Conservation (phyloP, 352 stramenopile species). For the Globisporangium takayamanum region DNA sequence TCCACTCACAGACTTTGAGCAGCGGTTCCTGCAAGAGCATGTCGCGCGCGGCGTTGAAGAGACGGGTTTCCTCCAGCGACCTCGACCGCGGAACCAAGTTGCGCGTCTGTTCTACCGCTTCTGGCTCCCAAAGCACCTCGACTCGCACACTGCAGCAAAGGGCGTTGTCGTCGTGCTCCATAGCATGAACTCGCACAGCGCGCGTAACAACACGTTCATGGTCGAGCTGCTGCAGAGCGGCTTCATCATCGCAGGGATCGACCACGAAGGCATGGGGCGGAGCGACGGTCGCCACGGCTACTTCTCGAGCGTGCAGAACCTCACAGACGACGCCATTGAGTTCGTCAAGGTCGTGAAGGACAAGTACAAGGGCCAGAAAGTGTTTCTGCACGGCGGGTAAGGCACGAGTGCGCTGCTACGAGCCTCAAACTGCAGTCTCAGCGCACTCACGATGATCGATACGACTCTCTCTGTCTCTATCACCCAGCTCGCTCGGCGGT, state of each 20-base stretch:
- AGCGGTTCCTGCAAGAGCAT: constrained; percentile 45
- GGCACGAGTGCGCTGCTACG: constrained; percentile 3
- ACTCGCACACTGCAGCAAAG: constrained; percentile 18
- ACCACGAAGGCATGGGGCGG: constrained; percentile 72
- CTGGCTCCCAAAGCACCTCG: constrained; percentile 49
- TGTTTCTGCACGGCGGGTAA: constrained; percentile 69
- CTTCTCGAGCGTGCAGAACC: constrained; percentile 48
- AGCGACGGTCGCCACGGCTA: constrained; percentile 73
- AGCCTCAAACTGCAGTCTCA: background rate
- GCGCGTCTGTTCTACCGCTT: constrained; percentile 68
- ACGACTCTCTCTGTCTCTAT: constrained; percentile 2
- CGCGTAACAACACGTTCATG: constrained; percentile 73
- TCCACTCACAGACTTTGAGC: constrained; percentile 38
- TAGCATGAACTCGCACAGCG: constrained; percentile 74
- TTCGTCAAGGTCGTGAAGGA: constrained; percentile 48
- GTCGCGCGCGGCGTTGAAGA: constrained; percentile 43
- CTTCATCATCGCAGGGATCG: constrained; percentile 58
- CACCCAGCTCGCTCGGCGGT: constrained; percentile 57
- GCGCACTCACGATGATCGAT: background rate
- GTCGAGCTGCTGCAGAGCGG: constrained; percentile 50
- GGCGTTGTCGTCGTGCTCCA: constrained; percentile 71
- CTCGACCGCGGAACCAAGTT: constrained; percentile 27
- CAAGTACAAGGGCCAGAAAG: constrained; percentile 56
- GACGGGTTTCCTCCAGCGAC: constrained; percentile 34
- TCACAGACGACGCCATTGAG: constrained; percentile 65